Evolutionary conservation across 257 asterid species (phyloP).

Genomic region (Solanum stenotomum): DNA sequence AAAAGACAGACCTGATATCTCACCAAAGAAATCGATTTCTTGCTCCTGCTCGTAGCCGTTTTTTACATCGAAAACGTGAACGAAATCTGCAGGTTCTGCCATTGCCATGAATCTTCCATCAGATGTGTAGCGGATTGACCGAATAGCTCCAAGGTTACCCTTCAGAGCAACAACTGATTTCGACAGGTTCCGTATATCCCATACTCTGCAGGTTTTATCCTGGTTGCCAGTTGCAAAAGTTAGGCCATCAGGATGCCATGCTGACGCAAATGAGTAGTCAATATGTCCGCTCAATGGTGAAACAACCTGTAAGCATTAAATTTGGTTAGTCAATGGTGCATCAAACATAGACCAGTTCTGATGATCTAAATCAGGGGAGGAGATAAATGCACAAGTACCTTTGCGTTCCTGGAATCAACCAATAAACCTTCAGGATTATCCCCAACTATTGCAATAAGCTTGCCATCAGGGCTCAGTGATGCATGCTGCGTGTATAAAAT

Average conservation of each 20-base stretch:
- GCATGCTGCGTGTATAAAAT: slow-evolving; percentile 59
- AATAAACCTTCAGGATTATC: slow-evolving; percentile 65
- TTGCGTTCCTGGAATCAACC: slow-evolving; percentile 71
- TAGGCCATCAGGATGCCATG: slow-evolving; percentile 86
- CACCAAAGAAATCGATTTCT: slow-evolving; percentile 93
- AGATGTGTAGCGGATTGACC: slow-evolving; percentile 76
- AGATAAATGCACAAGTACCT: slow-evolving; percentile 33
- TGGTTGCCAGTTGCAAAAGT: slow-evolving; percentile 95
- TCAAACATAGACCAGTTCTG: background rate
- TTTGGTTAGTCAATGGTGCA: background rate
- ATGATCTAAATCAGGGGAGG: background rate
- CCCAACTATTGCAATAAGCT: slow-evolving; percentile 70
- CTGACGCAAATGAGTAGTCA: slow-evolving; percentile 88
- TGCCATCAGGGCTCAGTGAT: slow-evolving; percentile 81
- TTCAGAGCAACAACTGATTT: slow-evolving; percentile 50
- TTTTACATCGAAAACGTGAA: slow-evolving; percentile 69
- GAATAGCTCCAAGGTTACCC: slow-evolving; percentile 86
- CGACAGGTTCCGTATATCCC: slow-evolving; percentile 75
- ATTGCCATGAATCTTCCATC: slow-evolving; percentile 91
- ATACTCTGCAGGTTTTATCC: slow-evolving; percentile 81
- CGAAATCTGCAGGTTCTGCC: slow-evolving; percentile 99
- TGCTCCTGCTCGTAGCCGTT: slow-evolving; percentile 69
- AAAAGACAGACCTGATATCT: slow-evolving; percentile 81
- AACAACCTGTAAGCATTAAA: slow-evolving; percentile 30
- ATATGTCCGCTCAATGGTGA: slow-evolving; percentile 58